Conservation (phyloP, 805 yeast species). For the Spathaspora boniae region DNA sequence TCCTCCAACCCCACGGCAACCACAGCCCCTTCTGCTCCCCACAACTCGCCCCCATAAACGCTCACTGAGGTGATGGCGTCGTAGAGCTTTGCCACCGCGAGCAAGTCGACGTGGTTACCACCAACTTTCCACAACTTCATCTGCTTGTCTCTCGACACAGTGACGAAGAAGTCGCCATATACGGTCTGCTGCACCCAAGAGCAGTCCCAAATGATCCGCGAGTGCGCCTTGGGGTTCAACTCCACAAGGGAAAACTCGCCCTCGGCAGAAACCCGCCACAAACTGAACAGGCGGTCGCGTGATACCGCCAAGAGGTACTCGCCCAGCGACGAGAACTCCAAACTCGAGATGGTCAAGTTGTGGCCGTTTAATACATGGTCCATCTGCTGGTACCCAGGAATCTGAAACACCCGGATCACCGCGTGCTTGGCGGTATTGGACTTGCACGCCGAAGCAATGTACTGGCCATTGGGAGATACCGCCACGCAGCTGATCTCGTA, state of each 20-base stretch:
- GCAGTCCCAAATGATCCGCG: constrained; percentile 94
- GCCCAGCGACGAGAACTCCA: constrained; percentile 71
- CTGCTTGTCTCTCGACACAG: constrained; percentile 84
- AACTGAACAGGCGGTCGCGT: constrained; percentile 81
- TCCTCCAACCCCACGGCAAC: constrained; percentile 69
- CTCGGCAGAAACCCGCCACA: constrained; percentile 55
- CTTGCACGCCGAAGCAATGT: constrained; percentile 87
- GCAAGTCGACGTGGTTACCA: constrained; percentile 31
- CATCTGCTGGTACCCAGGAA: constrained; percentile 51
- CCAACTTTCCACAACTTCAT: constrained; percentile 66
- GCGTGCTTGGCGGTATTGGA: constrained; percentile 86
- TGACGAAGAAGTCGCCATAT: constrained; percentile 50
- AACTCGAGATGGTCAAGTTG: constrained; percentile 77
- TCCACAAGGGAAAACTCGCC: constrained; percentile 40
- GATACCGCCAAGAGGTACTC: constrained; percentile 69
- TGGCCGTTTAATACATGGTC: constrained; percentile 58
- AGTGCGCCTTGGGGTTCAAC: constrained; percentile 70
- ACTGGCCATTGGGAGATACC: constrained; percentile 54
- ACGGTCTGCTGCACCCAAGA: constrained; percentile 65
- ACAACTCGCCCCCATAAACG: constrained; percentile 28
- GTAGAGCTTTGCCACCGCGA: constrained; percentile 41
- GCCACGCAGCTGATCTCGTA: constrained; percentile 85
- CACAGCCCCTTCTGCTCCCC: constrained; percentile 16
- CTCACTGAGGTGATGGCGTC: constrained; percentile 70
- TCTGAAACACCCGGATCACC: constrained; percentile 71